phyloP scores from a whole-genome alignment of 1,284 basidiomycete species.

The Hymenochaete sp. region DNA sequence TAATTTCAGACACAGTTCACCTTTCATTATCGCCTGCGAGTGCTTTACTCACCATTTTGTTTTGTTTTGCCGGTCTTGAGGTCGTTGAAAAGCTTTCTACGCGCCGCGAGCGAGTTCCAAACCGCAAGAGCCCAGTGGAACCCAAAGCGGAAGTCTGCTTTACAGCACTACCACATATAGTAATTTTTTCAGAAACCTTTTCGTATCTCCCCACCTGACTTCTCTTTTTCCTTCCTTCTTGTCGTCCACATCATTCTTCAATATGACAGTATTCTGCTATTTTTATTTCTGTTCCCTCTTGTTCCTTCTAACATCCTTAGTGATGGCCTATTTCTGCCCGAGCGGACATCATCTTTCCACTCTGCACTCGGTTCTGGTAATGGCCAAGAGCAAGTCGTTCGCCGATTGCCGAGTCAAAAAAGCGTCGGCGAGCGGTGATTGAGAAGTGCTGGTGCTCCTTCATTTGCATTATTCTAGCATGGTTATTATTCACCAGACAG shows the following conservation, averaged over 20 bases:
- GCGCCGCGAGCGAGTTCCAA: constrained; percentile 1
- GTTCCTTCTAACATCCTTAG: not conserved
- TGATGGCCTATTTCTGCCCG: constrained; percentile 63
- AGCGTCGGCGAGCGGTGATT: constrained; percentile 12
- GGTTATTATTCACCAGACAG: too few relatives aligned
- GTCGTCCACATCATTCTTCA: constrained; percentile 2
- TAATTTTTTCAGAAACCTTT: too few relatives aligned
- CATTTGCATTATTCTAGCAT: too few relatives aligned
- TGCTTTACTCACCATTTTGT: constrained; percentile 36
- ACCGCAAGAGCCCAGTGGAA: not conserved
- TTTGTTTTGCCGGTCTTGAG: constrained; percentile 26
- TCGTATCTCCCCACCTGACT: too few relatives aligned
- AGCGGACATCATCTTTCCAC: constrained; percentile 45
- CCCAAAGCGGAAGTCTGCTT: not conserved
- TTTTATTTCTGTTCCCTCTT: constrained; percentile 1
- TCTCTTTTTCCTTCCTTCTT: not conserved
- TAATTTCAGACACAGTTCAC: constrained; percentile 1
- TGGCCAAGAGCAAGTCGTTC: constrained; percentile 42
- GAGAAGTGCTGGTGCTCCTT: constrained; percentile 15
- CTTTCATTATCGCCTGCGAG: constrained; percentile 21
- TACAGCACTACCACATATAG: not conserved
- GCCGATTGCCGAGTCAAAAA: constrained; percentile 10
- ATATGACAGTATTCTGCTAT: constrained; percentile 4
- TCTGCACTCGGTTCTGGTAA: constrained; percentile 70
- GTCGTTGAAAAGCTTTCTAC: too few relatives aligned